Base-by-base conservation (phyloP, 768 basidiomycete genomes). In the Serpula lacrymans region DNA sequence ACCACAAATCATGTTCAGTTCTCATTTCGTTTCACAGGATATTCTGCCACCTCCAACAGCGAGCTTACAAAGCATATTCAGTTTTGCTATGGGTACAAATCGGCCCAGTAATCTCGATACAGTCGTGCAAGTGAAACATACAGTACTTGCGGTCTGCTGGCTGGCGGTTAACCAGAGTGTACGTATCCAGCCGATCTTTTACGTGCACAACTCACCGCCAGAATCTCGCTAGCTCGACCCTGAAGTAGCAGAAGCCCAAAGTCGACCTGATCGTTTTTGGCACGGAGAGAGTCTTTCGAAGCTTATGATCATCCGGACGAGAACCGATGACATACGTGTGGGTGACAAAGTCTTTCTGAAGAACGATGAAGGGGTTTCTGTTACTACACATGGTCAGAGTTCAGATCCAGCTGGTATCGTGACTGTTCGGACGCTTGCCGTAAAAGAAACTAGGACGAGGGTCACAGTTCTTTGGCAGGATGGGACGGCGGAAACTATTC, bases 401-500 rank as follows among this genome's bases (percentile, higher is more conserved):
- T 63, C 60, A 6, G 74, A 74, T 10, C 51, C 60, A 8, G 59
- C 67, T 32, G 71, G 71, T 16, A 51, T 65, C 35, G 60, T 90
- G 11, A 63, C 70, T 31, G 75, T 82, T 25, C 68, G 71, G 31
- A 74, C 78, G 2, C 73, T 82, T 43, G 68, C 76, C 20, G 84
- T 95, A 14, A 74, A 69, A 30, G 80, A 87, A 63, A 87, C 85
- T 3, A 67, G 72, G 40, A 86, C 90, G n/a, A 67, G 60, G 7
- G 68, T 87, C 18, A 73, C 77, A 20, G 68, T 97, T 23, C 58
- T 94, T 9, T 97, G 94, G 94, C 93, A 96, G 67, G 82, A 90
- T 57, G 92, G 91, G 17, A 72, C 68, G 14, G 67, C 60, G 35
- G 86, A 91, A 62, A 72, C 67, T 3, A 40, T 84, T 27, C 71